phyloP scores from a whole-genome alignment of 768 basidiomycete species.

The Cyathus striatus region DNA sequence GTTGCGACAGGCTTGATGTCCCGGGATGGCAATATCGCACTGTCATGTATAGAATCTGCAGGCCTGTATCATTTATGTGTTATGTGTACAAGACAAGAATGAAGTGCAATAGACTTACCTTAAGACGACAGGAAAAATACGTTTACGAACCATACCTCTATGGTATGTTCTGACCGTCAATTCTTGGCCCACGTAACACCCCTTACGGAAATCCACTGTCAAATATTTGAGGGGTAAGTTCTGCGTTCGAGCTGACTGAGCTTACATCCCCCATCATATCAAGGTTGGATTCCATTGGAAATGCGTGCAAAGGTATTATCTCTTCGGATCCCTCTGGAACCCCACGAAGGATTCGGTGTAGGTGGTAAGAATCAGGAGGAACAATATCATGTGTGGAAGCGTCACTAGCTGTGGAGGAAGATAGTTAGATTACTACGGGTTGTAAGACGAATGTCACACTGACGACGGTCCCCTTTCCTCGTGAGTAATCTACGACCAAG shows the following conservation, averaged over 20 bases:
- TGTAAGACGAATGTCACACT: slow-evolving; percentile 23
- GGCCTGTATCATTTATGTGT: no score
- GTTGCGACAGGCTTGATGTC: slow-evolving; percentile 31
- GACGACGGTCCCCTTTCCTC: slow-evolving; percentile 68
- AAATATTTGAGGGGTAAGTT: neutral
- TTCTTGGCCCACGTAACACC: slow-evolving; percentile 98
- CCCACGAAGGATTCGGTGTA: slow-evolving; percentile 77
- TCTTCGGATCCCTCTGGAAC: slow-evolving; percentile 86
- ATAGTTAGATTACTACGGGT: slow-evolving; percentile 1
- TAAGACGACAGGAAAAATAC: slow-evolving; percentile 87
- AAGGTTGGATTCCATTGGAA: slow-evolving; percentile 93
- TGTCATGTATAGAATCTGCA: no score
- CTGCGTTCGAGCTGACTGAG: neutral
- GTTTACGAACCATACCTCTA: slow-evolving; percentile 86
- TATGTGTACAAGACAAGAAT: no score
- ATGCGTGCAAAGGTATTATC: slow-evolving; percentile 68
- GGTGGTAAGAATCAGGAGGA: slow-evolving; percentile 52
- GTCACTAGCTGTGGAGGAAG: slow-evolving; percentile 40
- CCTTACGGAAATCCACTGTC: slow-evolving; percentile 90
- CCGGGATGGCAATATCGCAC: no score
- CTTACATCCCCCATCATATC: slow-evolving; percentile 94
- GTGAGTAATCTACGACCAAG: slow-evolving; percentile 77
- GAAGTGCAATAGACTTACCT: no score
- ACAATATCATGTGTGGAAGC: slow-evolving; percentile 51
- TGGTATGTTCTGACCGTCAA: slow-evolving; percentile 95